Conservation (phyloP, 176 grass and related monocot species). For the Oryza glumipatula region DNA sequence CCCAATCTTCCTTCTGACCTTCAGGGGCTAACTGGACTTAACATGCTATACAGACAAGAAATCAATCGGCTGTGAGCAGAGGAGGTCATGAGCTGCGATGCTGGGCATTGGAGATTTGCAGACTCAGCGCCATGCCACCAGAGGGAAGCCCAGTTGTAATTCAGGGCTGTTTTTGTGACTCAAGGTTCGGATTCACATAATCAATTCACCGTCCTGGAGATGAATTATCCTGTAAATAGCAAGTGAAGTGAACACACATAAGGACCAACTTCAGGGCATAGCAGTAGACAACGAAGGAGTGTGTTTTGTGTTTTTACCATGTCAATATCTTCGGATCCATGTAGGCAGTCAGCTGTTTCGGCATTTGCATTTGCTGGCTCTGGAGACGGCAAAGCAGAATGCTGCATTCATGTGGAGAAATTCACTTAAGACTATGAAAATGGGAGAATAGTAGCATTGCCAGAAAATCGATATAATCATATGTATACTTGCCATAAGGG, state of each 20-base stretch:
- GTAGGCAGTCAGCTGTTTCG: neutral
- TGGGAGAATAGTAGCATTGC: neutral
- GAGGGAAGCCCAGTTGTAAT: neutral
- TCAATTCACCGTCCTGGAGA: neutral
- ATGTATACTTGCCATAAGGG: constrained; percentile 21
- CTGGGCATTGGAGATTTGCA: neutral
- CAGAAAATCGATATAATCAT: neutral
- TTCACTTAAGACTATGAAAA: neutral
- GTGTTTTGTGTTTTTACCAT: constrained; percentile 39
- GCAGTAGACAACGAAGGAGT: neutral
- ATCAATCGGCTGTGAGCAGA: neutral
- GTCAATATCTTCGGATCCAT: constrained; percentile 27
- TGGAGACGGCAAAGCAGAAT: neutral
- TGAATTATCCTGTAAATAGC: constrained; percentile 33
- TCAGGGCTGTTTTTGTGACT: constrained; percentile 28
- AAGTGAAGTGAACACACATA: neutral
- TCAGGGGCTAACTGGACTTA: neutral
- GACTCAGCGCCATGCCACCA: neutral
- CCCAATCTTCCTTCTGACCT: neutral
- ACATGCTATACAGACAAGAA: neutral
- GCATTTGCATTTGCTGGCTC: constrained; percentile 14
- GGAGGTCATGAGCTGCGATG: neutral
- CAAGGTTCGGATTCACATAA: constrained; percentile 7
- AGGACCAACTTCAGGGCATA: neutral
- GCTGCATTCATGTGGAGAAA: constrained; percentile 26